phyloP scores from a whole-genome alignment of 2,329 filamentous ascomycete species.

The Hypoxylon sp. region DNA sequence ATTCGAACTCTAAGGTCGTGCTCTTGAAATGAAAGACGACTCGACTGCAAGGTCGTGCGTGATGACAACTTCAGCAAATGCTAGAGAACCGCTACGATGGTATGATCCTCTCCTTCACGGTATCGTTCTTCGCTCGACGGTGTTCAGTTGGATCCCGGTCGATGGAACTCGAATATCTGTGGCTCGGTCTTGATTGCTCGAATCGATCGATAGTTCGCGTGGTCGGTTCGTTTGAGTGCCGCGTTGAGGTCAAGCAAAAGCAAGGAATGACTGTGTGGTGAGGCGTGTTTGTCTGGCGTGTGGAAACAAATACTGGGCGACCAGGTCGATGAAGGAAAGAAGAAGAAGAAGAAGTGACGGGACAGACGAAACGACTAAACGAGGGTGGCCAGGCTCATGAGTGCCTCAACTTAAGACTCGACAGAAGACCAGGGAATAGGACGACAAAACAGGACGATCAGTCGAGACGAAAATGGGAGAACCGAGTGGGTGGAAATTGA shows the following conservation, averaged over 20 bases:
- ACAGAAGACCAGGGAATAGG: conserved; percentile 21
- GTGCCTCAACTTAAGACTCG: conserved; percentile 13
- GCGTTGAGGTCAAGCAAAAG: conserved; percentile 29
- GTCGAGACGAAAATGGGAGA: conserved; percentile 29
- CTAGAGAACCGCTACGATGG: conserved; percentile 14
- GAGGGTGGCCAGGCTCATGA: conserved; percentile 14
- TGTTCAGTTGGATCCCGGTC: background rate
- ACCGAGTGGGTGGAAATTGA: conserved; percentile 37
- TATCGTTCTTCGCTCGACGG: background rate
- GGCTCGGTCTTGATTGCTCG: background rate
- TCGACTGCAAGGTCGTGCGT: conserved; percentile 24
- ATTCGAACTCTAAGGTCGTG: conserved; percentile 23
- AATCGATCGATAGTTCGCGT: conserved; percentile 5
- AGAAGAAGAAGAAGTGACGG: background rate
- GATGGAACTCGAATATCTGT: background rate
- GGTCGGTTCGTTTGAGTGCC: conserved; percentile 5
- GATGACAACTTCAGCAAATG: conserved; percentile 23
- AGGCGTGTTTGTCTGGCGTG: conserved; percentile 14
- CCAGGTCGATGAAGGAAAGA: conserved; percentile 11
- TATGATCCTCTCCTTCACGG: background rate
- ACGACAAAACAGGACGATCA: conserved; percentile 19
- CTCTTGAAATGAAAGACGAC: conserved; percentile 33
- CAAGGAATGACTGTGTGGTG: conserved; percentile 38
- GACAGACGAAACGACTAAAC: conserved; percentile 17
- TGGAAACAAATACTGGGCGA: conserved; percentile 13